Evolutionary conservation across 2,329 filamentous ascomycete genomes (phyloP), one percentile per base, ranked within the genome.

Genomic region (Scopulariopsis brevicaulis): DNA sequence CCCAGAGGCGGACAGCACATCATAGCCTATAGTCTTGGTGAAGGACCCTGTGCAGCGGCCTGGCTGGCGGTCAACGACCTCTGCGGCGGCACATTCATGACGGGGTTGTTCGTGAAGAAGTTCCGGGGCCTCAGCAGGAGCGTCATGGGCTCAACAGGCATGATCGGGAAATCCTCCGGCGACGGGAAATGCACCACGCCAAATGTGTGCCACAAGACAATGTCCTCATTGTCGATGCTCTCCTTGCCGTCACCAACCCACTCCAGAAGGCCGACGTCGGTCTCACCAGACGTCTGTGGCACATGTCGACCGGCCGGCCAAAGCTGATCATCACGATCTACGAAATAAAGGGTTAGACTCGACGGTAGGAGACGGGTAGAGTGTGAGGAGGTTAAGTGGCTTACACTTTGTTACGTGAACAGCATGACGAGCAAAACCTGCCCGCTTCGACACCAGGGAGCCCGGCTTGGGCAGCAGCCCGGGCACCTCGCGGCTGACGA

Each of bases 181-280:
- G 88, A 77, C 0, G 92, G 91, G 76, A 96, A 93, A 69, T 96
- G 92, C 0, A 87, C 93, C 37, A 96, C 78, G 40, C 92, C 92
- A 66, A 96, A 96, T 0, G 90, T 96, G 73, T 96, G 91, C 91
- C 91, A 96, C n/a, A 96, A 80, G 1, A 96, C 91, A 34, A 96
- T 75, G 68, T 96, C 89, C 1, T 85, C 89, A 75, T 96, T 87
- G 58, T 88, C 87, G 63, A 96, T 84, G 22, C 12, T 50, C 12
- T 50, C 20, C 2, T 24, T 50, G 20, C 46, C 46, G 46, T 50
- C 46, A 8, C 46, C 46, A n/a, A 50, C 24, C 46, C 46, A 50
- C 10, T 50, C 20, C 12, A 12, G 46, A 11, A 50, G n/a, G 46
- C 46, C 46, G 22, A 24, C 46, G 22, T 22, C 20, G 2, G 46